Evolutionary conservation across 179 eudicot species (phyloP), one percentile per base, ranked within the genome.

Genomic region (Gypsophila paniculata): DNA sequence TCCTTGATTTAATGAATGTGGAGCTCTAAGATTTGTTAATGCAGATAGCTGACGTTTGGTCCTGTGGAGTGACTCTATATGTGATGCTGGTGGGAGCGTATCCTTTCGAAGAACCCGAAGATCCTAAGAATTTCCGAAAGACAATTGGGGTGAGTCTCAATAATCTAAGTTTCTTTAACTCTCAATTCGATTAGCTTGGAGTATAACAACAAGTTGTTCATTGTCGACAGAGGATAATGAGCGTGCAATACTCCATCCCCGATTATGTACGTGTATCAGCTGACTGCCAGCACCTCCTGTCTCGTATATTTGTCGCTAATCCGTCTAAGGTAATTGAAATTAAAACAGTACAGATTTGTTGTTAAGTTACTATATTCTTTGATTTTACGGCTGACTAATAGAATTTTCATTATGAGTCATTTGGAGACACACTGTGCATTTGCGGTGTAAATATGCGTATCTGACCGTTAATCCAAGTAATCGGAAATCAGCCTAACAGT

Each of bases 1-100:
- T 14, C 44, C 32, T 17, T 17, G 2, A 34, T 6, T 34, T 61
- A 22, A 2, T n/a, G 42, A 34, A 32, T 15, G 23, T 4, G 42
- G 5, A 32, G 12, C 19, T 39, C 22, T 39, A 22, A 5, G 70
- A 23, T 46, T n/a, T 70, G 22, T 32, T 21, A 49, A 15, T 78
- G 60, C 74, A 90, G 96, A 85, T 90, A 61, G 90, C 96, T 57
- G 96, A 90, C 84, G 96, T 90, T 65, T 90, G 96, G 96, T 90
- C 96, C 0, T 85, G 90, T 74, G 96, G 96, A 57, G 96, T 90
- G 72, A 90, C 96, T 21, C 78, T 90, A 12, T 90, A 86, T 48
- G 96, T 90, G 72, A 90, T 90, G 96, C 77, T 90, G 71, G 93
- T 90, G 12, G 96, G 96, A 80, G 90, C 82, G 49, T 90, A 90